Conservation (phyloP, 73 alveolate species). For the Paramecium octaurelia region DNA sequence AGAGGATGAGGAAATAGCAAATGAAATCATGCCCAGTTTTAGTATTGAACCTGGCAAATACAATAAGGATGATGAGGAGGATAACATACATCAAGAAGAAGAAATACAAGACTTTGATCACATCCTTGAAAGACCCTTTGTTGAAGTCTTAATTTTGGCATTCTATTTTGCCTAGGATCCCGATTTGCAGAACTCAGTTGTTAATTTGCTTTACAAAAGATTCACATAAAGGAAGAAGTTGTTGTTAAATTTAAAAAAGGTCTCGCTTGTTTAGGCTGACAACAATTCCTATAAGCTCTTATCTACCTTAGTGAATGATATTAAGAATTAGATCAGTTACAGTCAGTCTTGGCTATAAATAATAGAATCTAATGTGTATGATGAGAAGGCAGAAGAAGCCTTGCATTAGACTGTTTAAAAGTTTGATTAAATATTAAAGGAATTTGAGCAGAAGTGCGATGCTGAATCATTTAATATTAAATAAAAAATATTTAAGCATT, state of each 20-base stretch:
- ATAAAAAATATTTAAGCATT: constrained; percentile 56
- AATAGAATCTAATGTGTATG: constrained; percentile 41
- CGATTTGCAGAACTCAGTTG: constrained; percentile 48
- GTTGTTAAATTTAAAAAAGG: constrained; percentile 22
- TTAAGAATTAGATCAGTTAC: constrained; percentile 49
- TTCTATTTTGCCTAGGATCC: constrained; percentile 61
- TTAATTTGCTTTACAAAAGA: constrained; percentile 29
- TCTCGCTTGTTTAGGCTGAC: constrained; percentile 11
- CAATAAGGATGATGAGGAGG: neutral
- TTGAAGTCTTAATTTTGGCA: constrained; percentile 47
- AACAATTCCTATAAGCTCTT: constrained; percentile 36
- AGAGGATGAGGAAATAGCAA: neutral
- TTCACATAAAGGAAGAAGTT: constrained; percentile 37
- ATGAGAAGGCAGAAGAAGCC: constrained; percentile 60
- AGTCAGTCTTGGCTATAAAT: constrained; percentile 53
- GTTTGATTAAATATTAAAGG: neutral
- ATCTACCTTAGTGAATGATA: constrained; percentile 32
- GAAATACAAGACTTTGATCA: constrained; percentile 50
- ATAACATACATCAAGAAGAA: neutral
- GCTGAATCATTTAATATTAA: constrained; percentile 2
- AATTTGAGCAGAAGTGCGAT: neutral
- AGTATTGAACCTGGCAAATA: neutral
- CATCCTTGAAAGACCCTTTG: constrained; percentile 53
- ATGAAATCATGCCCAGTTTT: neutral
- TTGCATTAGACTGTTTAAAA: neutral